Conservation (phyloP, 2,329 filamentous ascomycete species). For the Sarocladium strictum region DNA sequence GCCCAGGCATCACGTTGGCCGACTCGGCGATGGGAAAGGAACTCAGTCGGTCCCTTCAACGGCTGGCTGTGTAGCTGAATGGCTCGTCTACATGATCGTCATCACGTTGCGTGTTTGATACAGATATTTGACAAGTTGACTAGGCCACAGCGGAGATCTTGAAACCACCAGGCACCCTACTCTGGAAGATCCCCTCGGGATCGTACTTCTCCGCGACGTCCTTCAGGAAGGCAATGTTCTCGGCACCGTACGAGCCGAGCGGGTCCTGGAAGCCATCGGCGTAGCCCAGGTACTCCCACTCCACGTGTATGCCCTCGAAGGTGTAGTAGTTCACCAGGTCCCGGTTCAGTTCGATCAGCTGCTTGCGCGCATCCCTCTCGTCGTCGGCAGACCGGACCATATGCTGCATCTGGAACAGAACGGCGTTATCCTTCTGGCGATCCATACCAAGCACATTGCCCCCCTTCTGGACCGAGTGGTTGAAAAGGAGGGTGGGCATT, state of each 20-base stretch:
- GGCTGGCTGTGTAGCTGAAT: too few relatives aligned
- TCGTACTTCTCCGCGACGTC: conserved; percentile 26
- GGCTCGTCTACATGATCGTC: too few relatives aligned
- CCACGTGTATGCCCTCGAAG: neutral
- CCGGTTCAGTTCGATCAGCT: neutral
- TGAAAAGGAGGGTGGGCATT: neutral
- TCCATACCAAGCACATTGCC: conserved; percentile 14
- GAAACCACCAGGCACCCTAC: neutral
- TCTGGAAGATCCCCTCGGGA: conserved; percentile 26
- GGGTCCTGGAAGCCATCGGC: conserved; percentile 31
- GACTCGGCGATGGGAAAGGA: too few relatives aligned
- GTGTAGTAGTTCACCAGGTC: neutral
- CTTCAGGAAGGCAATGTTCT: conserved; percentile 25
- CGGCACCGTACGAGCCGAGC: conserved; percentile 29
- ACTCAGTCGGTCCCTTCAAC: too few relatives aligned
- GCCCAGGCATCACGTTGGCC: too few relatives aligned
- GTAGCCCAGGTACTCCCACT: conserved; percentile 35
- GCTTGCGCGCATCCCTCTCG: neutral
- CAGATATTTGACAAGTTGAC: too few relatives aligned
- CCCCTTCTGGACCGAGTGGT: neutral
- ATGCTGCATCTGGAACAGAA: conserved; percentile 6
- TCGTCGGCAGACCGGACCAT: neutral
- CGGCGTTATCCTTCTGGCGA: conserved; percentile 7
- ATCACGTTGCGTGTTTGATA: too few relatives aligned
- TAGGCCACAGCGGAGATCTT: too few relatives aligned